These are phyloP conservation scores for Salix viminalis DNA, from an alignment of 345 rosid genomes.

Conservation along the genomic window DNA sequence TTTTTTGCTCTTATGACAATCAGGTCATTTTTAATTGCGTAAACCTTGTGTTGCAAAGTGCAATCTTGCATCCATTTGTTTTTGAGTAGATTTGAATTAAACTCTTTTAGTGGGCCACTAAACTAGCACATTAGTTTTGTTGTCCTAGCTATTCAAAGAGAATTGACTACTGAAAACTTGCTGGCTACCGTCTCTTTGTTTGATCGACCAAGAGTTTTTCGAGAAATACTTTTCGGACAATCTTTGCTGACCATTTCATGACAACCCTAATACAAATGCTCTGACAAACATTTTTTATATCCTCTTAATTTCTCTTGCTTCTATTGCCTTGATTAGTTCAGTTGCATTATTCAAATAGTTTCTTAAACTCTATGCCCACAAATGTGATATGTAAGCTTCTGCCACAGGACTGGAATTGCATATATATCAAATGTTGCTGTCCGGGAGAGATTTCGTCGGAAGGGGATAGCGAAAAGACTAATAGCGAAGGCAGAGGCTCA, in stretches of 20 bases:
- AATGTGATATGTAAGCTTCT: neutral
- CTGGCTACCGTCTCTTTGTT: neutral
- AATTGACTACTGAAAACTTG: neutral
- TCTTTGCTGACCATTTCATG: no score
- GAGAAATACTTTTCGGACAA: no score
- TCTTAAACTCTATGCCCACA: no score
- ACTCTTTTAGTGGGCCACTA: neutral
- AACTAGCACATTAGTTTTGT: neutral
- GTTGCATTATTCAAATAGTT: no score
- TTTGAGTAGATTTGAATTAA: neutral
- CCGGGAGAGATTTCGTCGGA: constrained; percentile 61
- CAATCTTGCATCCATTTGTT: neutral
- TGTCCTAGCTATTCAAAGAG: neutral
- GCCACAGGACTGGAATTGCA: constrained; percentile 74
- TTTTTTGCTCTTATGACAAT: neutral
- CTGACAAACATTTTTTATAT: no score
- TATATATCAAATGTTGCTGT: constrained; percentile 93
- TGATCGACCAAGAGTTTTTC: no score
- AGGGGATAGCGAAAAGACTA: constrained; percentile 82
- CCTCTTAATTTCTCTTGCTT: no score
- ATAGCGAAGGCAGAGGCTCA: constrained; percentile 77
- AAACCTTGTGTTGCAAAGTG: neutral
- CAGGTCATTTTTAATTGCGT: neutral
- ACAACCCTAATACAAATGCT: no score
- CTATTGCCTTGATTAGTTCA: no score